These are phyloP conservation scores for Trypanosoma rangeli DNA, from an alignment of 208 protist genomes.

Conservation along the genomic window DNA sequence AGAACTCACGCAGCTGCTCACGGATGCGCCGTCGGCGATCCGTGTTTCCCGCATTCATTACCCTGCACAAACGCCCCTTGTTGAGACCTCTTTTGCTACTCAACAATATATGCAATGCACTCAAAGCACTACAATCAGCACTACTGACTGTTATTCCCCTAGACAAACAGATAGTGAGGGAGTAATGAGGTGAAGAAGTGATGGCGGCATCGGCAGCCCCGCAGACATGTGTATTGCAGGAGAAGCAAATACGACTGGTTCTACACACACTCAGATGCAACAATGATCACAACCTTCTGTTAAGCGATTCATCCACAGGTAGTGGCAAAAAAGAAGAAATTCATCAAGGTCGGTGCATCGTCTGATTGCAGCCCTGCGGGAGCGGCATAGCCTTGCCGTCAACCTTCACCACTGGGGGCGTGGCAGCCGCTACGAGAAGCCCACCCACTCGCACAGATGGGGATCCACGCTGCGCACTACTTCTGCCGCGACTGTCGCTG, in stretches of 20 bases:
- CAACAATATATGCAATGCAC: slow-evolving; percentile 21
- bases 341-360: neutral
- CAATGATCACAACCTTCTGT: neutral
- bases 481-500: neutral
- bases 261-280: neutral
- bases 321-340: neutral
- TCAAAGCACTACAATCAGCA: slow-evolving; percentile 3
- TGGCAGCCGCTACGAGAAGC: slow-evolving; percentile 16
- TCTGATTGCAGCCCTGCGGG: neutral
- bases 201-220: neutral
- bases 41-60: slow-evolving; percentile 22
- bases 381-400: slow-evolving; percentile 4
- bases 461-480: neutral
- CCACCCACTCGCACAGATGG: slow-evolving; percentile 29
- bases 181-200: too few species aligned
- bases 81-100: neutral
- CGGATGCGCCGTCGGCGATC: slow-evolving; percentile 66
- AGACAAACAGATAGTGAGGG: slow-evolving; percentile 2
- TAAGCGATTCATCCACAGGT: neutral
- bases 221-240: neutral
- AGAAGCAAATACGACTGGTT: neutral
- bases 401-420: slow-evolving; percentile 18
- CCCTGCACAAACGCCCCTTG: neutral
- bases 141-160: too few species aligned
- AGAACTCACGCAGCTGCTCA: slow-evolving; percentile 82